Conservation (phyloP, 495 filamentous ascomycete species). For the Daldinia grandis region DNA sequence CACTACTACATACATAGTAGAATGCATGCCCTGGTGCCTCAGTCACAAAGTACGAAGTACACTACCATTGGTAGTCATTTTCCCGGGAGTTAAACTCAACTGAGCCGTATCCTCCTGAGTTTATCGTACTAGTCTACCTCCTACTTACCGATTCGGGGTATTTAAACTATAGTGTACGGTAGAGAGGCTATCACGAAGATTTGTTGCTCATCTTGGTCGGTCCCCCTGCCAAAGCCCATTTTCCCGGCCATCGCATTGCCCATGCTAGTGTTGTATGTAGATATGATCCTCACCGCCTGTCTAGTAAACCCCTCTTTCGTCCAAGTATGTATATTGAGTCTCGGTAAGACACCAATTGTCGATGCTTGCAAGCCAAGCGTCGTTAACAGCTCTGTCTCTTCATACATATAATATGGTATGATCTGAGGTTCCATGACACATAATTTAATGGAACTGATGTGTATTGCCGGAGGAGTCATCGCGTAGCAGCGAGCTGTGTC, state of each 20-base stretch:
- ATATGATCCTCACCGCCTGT: constrained; percentile 22
- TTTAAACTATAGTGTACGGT: constrained; percentile 4
- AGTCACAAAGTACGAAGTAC: background rate
- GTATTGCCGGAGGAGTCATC: background rate
- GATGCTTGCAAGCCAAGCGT: constrained; percentile 11
- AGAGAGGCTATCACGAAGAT: background rate
- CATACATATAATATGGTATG: background rate
- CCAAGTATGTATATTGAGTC: constrained; percentile 27
- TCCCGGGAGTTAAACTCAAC: constrained; percentile 21
- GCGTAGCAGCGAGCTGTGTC: background rate
- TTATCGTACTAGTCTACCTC: constrained; percentile 1
- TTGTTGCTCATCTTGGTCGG: constrained; percentile 7
- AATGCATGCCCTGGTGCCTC: background rate
- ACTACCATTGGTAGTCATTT: background rate
- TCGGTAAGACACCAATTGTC: constrained; percentile 16
- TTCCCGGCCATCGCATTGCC: constrained; percentile 24
- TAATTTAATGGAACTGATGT: constrained; percentile 1
- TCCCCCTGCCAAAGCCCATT: constrained; percentile 22
- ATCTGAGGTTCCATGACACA: constrained; percentile 12
- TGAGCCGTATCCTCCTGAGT: constrained; percentile 19
- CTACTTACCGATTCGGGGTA: constrained; percentile 9
- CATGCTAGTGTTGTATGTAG: background rate
- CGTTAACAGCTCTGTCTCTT: background rate
- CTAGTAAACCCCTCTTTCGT: constrained; percentile 16
- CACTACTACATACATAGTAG: background rate